phyloP scores from a whole-genome alignment of 331 rosid species.

The Rosa hybrid region DNA sequence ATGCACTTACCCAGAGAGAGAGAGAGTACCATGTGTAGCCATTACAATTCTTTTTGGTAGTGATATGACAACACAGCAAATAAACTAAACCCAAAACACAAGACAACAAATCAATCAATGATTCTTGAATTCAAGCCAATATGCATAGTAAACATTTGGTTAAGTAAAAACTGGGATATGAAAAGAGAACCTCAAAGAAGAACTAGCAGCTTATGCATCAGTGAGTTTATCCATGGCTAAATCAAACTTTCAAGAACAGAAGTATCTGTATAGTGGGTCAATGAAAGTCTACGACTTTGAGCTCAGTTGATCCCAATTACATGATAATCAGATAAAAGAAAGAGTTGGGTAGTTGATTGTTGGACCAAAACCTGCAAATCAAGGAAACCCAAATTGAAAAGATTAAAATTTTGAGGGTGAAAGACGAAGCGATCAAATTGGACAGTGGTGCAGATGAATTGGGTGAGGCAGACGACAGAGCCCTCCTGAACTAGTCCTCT shows the following conservation, averaged over 20 bases:
- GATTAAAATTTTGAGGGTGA: no score
- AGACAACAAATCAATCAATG: background rate
- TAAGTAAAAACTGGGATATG: background rate
- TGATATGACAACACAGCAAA: constrained; percentile 72
- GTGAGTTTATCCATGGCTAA: constrained; percentile 55
- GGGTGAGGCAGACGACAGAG: no score
- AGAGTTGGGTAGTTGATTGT: no score
- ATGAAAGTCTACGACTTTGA: background rate
- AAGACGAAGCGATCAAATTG: no score
- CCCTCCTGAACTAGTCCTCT: no score
- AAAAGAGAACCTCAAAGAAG: constrained; percentile 46
- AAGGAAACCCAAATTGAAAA: no score
- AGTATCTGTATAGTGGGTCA: background rate
- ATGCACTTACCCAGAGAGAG: no score
- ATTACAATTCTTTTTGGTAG: no score
- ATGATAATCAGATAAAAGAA: background rate
- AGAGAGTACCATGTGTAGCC: no score
- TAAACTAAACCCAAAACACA: constrained; percentile 49
- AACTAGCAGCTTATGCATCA: constrained; percentile 49
- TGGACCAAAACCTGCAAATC: no score
- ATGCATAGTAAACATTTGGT: background rate
- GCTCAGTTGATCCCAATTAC: constrained; percentile 19
- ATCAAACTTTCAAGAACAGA: constrained; percentile 23
- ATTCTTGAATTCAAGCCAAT: background rate
- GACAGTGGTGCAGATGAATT: no score